Base-by-base conservation (phyloP, 208 protist genomes). In the Acanthamoeba healyi region DNA sequence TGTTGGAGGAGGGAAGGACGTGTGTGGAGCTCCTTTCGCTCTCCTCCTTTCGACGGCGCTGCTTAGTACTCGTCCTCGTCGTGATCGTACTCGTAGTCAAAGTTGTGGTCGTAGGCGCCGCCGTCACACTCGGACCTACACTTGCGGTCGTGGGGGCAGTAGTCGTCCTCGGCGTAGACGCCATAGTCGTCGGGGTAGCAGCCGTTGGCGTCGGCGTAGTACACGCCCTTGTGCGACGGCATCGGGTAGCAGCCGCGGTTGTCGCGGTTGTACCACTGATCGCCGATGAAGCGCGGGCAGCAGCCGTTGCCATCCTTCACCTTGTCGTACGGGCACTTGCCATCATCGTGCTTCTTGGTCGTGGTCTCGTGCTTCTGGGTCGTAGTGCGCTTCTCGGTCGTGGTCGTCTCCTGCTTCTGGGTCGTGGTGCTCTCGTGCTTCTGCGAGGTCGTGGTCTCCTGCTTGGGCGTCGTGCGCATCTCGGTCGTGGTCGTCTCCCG, bases 81-180 rank as follows among this genome's bases (percentile, higher is more conserved):
- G n/a, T n/a, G n/a, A n/a, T n/a, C n/a, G n/a, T n/a, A n/a, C n/a
- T n/a, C n/a, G n/a, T n/a, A n/a, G n/a, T n/a, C n/a, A n/a, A n/a
- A n/a, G n/a, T n/a, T n/a, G n/a, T n/a, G n/a, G n/a, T n/a, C n/a
- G 54, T 72, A 72, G 63, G 5, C 4, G 26, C 29, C 58, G 67
- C 29, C 72, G 72, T 82, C 72, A 24, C 72, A 82, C 38, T 82
- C 72, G 42, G 40, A 3, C 72, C 29, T 82, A 38, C 72, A 82
- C 38, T 51, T 12, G 17, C 34, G 34, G 42, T 51, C 17, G 2
- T 82, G 2, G 38, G 72, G 72, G 72, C 72, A 82, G 38, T 51
- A 51, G 9, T 44, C 9, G 19, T 29, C 70, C 70, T 79, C n/a
- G 72, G 12, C 24, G 38, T 54, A 51, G 72, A 36, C 6, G 34